Percentiles rank a stretch among this genome's conserved stretches.
Evolutionary conservation across 2,329 filamentous ascomycete species (phyloP).

Genomic region (Thermothelomyces thermophilus): DNA sequence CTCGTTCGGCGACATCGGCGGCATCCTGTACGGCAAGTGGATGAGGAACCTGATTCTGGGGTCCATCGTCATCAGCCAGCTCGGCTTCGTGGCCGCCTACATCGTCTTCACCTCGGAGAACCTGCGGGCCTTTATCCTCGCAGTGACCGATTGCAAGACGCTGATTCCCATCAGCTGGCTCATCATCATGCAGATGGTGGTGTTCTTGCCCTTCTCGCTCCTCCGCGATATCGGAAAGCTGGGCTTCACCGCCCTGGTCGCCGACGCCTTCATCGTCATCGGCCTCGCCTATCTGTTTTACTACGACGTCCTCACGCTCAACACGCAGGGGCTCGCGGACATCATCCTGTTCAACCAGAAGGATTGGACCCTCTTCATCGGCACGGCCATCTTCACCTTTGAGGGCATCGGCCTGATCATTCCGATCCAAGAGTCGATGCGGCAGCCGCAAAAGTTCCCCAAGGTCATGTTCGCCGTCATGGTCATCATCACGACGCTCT

Average conservation of each 20-base stretch:
- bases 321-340: slow-evolving; percentile 69
- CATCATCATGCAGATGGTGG: slow-evolving; percentile 89
- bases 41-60: slow-evolving; percentile 81
- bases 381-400: slow-evolving; percentile 97
- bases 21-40: slow-evolving; percentile 81
- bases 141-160: slow-evolving; percentile 80
- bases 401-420: slow-evolving; percentile 97
- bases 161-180: slow-evolving; percentile 82
- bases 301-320: slow-evolving; percentile 83
- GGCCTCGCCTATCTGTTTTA: slow-evolving; percentile 93
- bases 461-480: slow-evolving; percentile 83
- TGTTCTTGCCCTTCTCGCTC: slow-evolving; percentile 90
- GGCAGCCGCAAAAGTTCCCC: slow-evolving; percentile 81
- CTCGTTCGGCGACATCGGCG: slow-evolving; percentile 97
- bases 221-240: slow-evolving; percentile 97
- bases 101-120: slow-evolving; percentile 97
- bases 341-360: slow-evolving; percentile 84
- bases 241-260: slow-evolving; percentile 86
- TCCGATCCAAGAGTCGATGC: slow-evolving; percentile 97
- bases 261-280: slow-evolving; percentile 88
- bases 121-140: slow-evolving; percentile 86
- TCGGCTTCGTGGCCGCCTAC: slow-evolving; percentile 91
- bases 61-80: slow-evolving; percentile 91
- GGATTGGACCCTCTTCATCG: slow-evolving; percentile 96
- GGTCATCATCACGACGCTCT: slow-evolving; percentile 88